Percentiles rank a stretch among this genome's conserved stretches.
Conservation (phyloP, 108 stramenopile genomes). For the Pelagomonas calceolata region DNA sequence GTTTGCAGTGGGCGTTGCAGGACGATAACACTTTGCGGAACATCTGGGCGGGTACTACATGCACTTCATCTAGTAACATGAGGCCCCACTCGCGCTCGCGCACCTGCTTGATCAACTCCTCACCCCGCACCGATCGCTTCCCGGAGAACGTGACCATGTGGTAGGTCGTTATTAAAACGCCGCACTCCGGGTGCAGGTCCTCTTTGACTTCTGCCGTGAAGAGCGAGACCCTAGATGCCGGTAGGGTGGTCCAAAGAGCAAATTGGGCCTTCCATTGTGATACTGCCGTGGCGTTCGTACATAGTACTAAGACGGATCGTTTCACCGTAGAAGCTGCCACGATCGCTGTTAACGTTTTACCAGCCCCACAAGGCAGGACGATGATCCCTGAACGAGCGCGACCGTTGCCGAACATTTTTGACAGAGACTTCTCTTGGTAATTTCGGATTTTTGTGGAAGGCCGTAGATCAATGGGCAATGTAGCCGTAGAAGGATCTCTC, state of each 20-base stretch:
- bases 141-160: conserved; percentile 86
- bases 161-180: conserved; percentile 92
- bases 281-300: conserved; percentile 89
- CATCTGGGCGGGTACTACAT: conserved; percentile 86
- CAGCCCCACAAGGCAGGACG: conserved; percentile 98
- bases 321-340: conserved; percentile 95
- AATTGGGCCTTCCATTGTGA: conserved; percentile 96
- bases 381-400: conserved; percentile 95
- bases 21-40: conserved; percentile 79
- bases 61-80: conserved; percentile 94
- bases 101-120: conserved; percentile 78
- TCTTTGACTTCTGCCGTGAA: conserved; percentile 92
- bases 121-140: conserved; percentile 67
- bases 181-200: conserved; percentile 66
- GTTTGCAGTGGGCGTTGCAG: conserved; percentile 90
- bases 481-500: conserved; percentile 64
- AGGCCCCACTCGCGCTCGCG: conserved; percentile 91
- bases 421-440: conserved; percentile 76
- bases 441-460: conserved; percentile 84
- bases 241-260: conserved; percentile 64
- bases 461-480: conserved; percentile 80
- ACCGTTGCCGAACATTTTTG: conserved; percentile 97
- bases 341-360: conserved; percentile 93
- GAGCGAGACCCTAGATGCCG: conserved; percentile 66
- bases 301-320: conserved; percentile 78